Evolutionary conservation across 768 basidiomycete species (phyloP), one percentile per base, ranked within the genome.

Genomic region (Tricholoma sp.): DNA sequence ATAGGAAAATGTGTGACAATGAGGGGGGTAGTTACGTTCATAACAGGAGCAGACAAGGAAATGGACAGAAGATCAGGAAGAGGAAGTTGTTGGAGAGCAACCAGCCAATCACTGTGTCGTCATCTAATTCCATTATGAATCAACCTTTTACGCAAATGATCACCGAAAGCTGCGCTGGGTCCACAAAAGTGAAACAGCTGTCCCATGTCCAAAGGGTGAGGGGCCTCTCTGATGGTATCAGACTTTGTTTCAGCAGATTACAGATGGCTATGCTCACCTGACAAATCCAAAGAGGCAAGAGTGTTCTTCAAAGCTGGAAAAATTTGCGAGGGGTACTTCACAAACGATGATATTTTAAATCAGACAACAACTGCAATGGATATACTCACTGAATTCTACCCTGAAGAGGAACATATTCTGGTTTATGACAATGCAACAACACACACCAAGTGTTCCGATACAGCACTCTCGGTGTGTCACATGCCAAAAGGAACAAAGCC

Each of bases 241-340:
- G 34, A 62, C 61, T 45, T 60, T 60, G 22, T 60, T 57, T 8
- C 52, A 57, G n/a, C 21, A 35, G 50, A 64, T 59, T 9, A 64
- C 19, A 2, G 41, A 1, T 43, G 41, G 41, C 10, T 43, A 43
- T 18, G 41, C 18, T 43, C 41, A 43, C 41, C 41, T 8, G 41
- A 43, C 8, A 43, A 21, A 19, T 21, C 19, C 19, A 21, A 43
- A 21, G 41, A 43, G 19, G 41, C 41, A 21, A 6, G 19, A 2
- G 19, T 43, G 1, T 21, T 43, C 19, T 43, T 43, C 18, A 43
- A 43, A 10, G 41, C 41, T 7, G 41, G 41, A 10, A 43, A 21
- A 19, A 43, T 21, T 21, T 19, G 9, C 57, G 63, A 12, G 39
- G 64, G 41, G 4, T 43, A 43, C 8, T 43, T 43, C 19, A 43